Percentiles rank a stretch among this genome's conserved stretches.
phyloP scores from a whole-genome alignment of 768 basidiomycete species.

The Dioszegia hungarica region DNA sequence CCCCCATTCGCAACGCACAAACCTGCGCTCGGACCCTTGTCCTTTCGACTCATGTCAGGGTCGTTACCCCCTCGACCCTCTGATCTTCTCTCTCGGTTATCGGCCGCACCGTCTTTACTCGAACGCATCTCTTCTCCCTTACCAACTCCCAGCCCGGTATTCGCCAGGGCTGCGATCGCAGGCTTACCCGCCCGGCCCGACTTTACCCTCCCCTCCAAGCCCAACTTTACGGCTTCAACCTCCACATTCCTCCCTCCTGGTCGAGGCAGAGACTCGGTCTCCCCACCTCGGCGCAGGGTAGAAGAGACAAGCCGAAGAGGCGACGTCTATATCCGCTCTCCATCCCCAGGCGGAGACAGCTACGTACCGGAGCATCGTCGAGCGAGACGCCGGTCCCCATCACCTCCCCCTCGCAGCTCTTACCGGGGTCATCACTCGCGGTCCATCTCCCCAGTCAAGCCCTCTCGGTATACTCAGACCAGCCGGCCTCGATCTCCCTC shows the following conservation, averaged over 20 bases:
- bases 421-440: not conserved
- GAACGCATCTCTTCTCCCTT: not conserved
- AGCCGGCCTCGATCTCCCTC: not conserved
- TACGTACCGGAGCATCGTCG: not conserved
- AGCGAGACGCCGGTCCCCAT: not conserved
- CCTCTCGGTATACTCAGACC: too few relatives aligned
- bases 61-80: not conserved
- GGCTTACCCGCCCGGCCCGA: not conserved
- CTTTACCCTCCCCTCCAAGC: conserved; percentile 16
- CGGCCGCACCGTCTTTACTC: not conserved
- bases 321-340: not conserved
- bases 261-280: conserved; percentile 1
- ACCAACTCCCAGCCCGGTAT: too few relatives aligned
- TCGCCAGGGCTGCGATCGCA: too few relatives aligned
- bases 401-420: not conserved
- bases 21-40: not conserved
- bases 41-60: not conserved
- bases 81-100: conserved; percentile 1
- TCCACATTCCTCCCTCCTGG: not conserved
- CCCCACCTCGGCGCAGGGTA: conserved; percentile 2
- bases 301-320: too few relatives aligned
- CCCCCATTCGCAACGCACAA: not conserved
- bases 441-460: conserved; percentile 1
- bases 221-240: conserved; percentile 2
- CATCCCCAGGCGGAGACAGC: not conserved